A percentile compares a stretch with the other conserved stretches of the same genome.
These are phyloP conservation scores for Phytophthora palmivora DNA, from an alignment of 352 stramenopile species.

Conservation along the genomic window DNA sequence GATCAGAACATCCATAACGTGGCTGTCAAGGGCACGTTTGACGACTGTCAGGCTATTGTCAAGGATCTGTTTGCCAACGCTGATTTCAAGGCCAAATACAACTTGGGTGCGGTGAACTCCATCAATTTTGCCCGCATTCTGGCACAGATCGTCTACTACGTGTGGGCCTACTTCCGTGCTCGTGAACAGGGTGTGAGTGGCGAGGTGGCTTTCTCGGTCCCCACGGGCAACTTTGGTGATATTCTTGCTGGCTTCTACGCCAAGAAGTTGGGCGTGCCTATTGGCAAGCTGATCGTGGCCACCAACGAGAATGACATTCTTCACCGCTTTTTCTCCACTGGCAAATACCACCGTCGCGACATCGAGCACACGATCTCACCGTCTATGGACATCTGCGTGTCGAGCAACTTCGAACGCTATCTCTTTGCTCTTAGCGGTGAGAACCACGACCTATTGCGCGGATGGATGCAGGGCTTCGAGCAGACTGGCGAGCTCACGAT, in stretches of 20 bases:
- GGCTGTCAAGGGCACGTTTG: slow-evolving; percentile 95
- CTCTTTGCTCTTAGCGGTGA: slow-evolving; percentile 97
- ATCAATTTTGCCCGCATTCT: slow-evolving; percentile 99
- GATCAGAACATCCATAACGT: slow-evolving; percentile 99
- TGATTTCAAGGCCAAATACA: slow-evolving; percentile 92
- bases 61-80: slow-evolving; percentile 97
- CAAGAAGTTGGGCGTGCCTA: slow-evolving; percentile 92
- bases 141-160: slow-evolving; percentile 99
- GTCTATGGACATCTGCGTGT: slow-evolving; percentile 99
- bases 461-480: slow-evolving; percentile 97
- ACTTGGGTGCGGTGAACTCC: slow-evolving; percentile 98
- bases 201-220: slow-evolving; percentile 96
- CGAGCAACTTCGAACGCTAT: slow-evolving; percentile 99
- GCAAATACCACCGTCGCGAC: slow-evolving; percentile 94
- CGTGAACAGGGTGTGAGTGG: slow-evolving; percentile 66
- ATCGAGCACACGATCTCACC: slow-evolving; percentile 96
- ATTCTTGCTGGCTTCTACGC: slow-evolving; percentile 99
- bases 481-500: slow-evolving; percentile 94
- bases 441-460: slow-evolving; percentile 86
- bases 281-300: slow-evolving; percentile 97
- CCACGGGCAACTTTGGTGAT: slow-evolving; percentile 99
- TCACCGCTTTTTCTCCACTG: slow-evolving; percentile 97
- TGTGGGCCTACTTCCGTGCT: slow-evolving; percentile 96
- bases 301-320: slow-evolving; percentile 99
- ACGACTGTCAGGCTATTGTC: slow-evolving; percentile 99